Evolutionary conservation across 805 yeast genomes (phyloP).

Genomic region (Ogataea siamensis): DNA sequence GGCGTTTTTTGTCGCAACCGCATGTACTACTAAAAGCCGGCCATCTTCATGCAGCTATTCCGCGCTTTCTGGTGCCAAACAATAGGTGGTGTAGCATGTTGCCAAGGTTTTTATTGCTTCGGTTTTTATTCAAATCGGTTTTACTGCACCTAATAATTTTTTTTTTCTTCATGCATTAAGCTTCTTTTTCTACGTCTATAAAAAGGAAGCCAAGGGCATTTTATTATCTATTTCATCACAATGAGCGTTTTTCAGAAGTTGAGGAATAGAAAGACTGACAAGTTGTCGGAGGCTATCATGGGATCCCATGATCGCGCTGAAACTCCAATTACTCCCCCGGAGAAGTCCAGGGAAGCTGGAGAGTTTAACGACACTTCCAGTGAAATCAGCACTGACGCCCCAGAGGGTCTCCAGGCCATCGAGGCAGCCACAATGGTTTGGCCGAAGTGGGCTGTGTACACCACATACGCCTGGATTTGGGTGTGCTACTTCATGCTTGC

Average conservation of each 20-base stretch:
- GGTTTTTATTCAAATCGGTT: background rate
- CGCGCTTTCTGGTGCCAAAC: too few species aligned
- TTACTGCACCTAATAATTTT: background rate
- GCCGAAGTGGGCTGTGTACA: slow-evolving; percentile 28
- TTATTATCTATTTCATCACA: slow-evolving; percentile 3
- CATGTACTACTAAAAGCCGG: too few species aligned
- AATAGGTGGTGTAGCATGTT: background rate
- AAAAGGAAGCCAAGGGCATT: too few species aligned
- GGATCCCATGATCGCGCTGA: background rate
- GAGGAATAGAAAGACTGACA: slow-evolving; percentile 2
- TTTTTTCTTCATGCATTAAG: too few species aligned
- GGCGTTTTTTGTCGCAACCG: too few species aligned
- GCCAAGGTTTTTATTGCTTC: background rate
- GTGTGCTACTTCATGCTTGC: slow-evolving; percentile 35
- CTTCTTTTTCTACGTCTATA: too few species aligned
- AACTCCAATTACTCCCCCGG: background rate
- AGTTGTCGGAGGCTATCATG: background rate
- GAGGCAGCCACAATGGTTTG: slow-evolving; percentile 36
- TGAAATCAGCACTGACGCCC: slow-evolving; percentile 22
- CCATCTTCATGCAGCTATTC: too few species aligned
- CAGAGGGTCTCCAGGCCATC: slow-evolving; percentile 30
- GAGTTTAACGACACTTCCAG: background rate
- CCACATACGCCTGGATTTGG: slow-evolving; percentile 34
- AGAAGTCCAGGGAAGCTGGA: background rate
- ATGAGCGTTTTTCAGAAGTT: slow-evolving; percentile 6